Evolutionary conservation across 768 basidiomycete genomes (phyloP), one percentile per base, ranked within the genome.

Genomic region (Pleurotus sapidus): DNA sequence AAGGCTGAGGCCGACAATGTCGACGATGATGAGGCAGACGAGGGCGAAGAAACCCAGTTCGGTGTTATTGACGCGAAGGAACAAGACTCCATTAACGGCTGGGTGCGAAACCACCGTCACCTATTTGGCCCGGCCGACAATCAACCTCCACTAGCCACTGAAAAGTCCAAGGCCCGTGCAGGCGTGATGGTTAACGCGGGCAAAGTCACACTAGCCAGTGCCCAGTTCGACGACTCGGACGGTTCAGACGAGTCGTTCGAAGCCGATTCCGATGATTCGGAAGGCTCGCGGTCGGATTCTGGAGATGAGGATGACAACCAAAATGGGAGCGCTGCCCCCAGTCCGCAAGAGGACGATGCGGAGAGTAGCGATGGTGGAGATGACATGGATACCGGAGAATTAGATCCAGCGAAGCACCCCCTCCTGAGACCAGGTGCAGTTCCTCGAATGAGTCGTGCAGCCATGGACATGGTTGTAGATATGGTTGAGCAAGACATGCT

Each of bases 41-140:
- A 76, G 6, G 78, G 77, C 0, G 72, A 82, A 46, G 88, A 89
- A 67, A 83, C 83, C 1, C 83, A 84, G 64, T 88, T 92, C 64
- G 77, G 79, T 27, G 84, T 90, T 80, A 78, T 92, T 3, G 90
- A 92, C 60, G 83, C 81, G 24, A 77, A 75, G 61, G 89, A 91
- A 65, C 80, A 84, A 63, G 83, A 84, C 38, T 78, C 78, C 20
- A 84, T 92, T 49, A 72, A 76, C 37, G 75, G 78, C 27, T 92
- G 91, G 91, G 79, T 84, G n/a, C 72, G 82, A 46, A 71, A 73
- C 50, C 77, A 84, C 54, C 77, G 80, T 20, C 75, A 80, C 61
- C 58, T 80, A 17, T 88, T 91, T 69, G 87, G 87, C 54, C 73
- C 74, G 23, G 34, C 24, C 34, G 20, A 53, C 40, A 39, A 39